Conservation (phyloP, 805 yeast species). For the Ogataea parapolymorpha region DNA sequence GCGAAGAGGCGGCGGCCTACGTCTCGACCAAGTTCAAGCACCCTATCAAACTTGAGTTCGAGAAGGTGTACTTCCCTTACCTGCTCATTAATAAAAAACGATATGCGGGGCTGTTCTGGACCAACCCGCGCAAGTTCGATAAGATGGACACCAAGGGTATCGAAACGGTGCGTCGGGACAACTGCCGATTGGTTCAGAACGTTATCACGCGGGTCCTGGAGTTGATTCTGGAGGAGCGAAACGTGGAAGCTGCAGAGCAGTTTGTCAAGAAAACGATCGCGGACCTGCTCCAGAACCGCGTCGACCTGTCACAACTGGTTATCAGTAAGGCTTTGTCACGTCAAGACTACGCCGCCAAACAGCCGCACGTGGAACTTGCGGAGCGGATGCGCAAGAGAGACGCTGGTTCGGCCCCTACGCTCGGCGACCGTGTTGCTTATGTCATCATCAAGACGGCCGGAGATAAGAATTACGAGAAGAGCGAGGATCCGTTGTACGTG, state of each 20-base stretch:
- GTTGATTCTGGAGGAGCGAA: conserved; percentile 79
- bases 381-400: conserved; percentile 96
- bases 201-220: conserved; percentile 91
- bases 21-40: conserved; percentile 76
- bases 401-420: conserved; percentile 93
- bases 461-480: conserved; percentile 88
- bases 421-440: conserved; percentile 98
- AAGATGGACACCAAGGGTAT: conserved; percentile 98
- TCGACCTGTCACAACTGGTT: conserved; percentile 89
- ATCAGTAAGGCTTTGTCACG: conserved; percentile 89
- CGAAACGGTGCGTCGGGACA: conserved; percentile 97
- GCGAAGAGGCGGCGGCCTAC: conserved; percentile 88
- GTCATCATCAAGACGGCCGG: conserved; percentile 83
- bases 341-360: conserved; percentile 91
- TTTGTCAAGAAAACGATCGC: conserved; percentile 87
- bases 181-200: conserved; percentile 89
- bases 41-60: conserved; percentile 95
- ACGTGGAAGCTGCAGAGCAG: conserved; percentile 77
- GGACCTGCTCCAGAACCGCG: conserved; percentile 82
- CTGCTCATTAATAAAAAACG: conserved; percentile 91
- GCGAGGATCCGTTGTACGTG: conserved; percentile 94
- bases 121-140: conserved; percentile 85
- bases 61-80: conserved; percentile 94
- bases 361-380: conserved; percentile 95
- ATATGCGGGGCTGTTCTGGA: conserved; percentile 97